phyloP scores from a whole-genome alignment of 371 early-diverging fungal species.

The Chytridiales sp. region DNA sequence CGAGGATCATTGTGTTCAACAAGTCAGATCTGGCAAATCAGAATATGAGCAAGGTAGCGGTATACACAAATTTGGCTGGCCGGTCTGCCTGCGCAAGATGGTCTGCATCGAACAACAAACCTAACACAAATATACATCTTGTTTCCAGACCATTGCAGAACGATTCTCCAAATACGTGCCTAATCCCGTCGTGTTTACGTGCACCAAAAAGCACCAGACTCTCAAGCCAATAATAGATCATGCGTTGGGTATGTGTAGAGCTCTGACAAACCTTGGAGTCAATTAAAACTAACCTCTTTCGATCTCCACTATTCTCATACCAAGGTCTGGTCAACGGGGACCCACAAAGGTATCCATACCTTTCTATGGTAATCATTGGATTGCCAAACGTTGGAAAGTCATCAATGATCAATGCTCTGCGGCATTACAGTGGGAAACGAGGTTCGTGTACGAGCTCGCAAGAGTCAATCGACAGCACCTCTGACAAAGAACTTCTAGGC shows the following conservation, averaged over 20 bases:
- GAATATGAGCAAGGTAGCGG: constrained; percentile 27
- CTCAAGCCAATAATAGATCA: too few relatives aligned
- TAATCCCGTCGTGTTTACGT: constrained; percentile 8
- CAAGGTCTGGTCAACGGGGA: constrained; percentile 30
- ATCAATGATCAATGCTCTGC: constrained; percentile 81
- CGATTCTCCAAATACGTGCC: not conserved
- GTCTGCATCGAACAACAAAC: too few relatives aligned
- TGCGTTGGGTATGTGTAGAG: too few relatives aligned
- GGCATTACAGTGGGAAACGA: constrained; percentile 47
- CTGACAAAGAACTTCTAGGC: constrained; percentile 37
- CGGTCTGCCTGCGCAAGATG: not conserved
- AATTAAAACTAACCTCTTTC: too few relatives aligned
- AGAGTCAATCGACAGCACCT: not conserved
- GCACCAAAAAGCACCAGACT: too few relatives aligned
- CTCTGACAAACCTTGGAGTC: too few relatives aligned
- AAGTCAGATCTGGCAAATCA: constrained; percentile 86
- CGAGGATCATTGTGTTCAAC: constrained; percentile 86
- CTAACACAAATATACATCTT: too few relatives aligned
- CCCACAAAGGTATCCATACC: constrained; percentile 40
- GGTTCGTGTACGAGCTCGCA: constrained; percentile 13
- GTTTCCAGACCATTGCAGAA: not conserved
- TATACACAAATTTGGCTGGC: not conserved
- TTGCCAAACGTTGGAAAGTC: constrained; percentile 97
- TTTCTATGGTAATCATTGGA: constrained; percentile 83
- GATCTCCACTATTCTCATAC: too few relatives aligned